These are phyloP conservation scores for Dryas octopetala DNA, from an alignment of 306 rosid species.

Conservation along the genomic window DNA sequence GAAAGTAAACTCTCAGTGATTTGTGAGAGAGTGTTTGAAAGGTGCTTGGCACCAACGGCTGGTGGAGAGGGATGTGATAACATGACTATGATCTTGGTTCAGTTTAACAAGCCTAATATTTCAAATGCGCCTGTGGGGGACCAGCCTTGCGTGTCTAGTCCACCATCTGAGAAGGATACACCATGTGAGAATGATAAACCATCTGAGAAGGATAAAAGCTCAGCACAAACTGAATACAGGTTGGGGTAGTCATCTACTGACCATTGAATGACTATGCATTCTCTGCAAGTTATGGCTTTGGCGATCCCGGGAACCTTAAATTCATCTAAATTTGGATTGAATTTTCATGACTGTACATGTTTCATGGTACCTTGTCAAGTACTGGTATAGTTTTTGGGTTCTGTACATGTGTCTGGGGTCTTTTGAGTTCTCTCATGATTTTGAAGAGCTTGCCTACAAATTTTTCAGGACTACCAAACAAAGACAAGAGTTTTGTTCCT, in stretches of 20 bases:
- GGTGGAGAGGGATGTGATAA: conserved; percentile 96
- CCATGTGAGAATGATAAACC: background rate
- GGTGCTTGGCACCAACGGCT: conserved; percentile 90
- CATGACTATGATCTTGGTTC: conserved; percentile 98
- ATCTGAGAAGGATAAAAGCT: conserved; percentile 23
- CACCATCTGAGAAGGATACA: conserved; percentile 20
- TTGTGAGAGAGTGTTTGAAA: conserved; percentile 88
- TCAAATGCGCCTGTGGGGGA: conserved; percentile 33
- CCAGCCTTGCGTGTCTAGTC: conserved; percentile 46
- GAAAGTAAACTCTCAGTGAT: conserved; percentile 70
- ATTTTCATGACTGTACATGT: conserved; percentile 19
- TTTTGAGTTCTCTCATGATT: conserved; percentile 19
- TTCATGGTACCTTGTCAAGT: background rate
- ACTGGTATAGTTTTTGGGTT: conserved; percentile 7
- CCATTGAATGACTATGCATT: background rate
- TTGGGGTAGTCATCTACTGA: background rate
- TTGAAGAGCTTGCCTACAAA: conserved; percentile 4
- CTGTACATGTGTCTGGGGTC: conserved; percentile 25
- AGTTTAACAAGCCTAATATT: conserved; percentile 53
- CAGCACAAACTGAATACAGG: conserved; percentile 18
- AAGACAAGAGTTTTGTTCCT: background rate
- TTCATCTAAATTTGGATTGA: background rate
- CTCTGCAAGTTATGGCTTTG: conserved; percentile 11
- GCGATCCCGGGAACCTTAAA: background rate
- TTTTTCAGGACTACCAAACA: background rate